These are phyloP conservation scores for Beta macrorhiza DNA, from an alignment of 179 eudicot species.

Conservation along the genomic window DNA sequence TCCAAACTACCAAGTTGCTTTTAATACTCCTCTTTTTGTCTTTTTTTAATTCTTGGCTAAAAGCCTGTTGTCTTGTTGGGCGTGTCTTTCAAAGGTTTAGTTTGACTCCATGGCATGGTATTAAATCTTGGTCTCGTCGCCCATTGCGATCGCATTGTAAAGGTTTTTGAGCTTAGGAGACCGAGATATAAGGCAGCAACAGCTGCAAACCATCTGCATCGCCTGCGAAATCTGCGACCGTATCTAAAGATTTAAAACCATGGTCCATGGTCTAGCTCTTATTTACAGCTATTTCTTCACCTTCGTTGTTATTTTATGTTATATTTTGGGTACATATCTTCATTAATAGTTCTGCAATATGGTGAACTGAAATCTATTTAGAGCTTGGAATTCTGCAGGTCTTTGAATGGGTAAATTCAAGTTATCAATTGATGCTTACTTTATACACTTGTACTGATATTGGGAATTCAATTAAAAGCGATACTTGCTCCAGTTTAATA, in stretches of 20 bases:
- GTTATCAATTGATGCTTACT: not conserved
- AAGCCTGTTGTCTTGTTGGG: not conserved
- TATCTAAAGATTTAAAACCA: no score
- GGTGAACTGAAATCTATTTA: not conserved
- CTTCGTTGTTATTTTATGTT: not conserved
- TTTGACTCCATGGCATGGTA: not conserved
- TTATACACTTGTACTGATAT: not conserved
- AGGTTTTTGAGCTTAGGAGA: no score
- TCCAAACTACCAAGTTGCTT: not conserved
- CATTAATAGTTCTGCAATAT: not conserved
- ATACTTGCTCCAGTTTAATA: not conserved
- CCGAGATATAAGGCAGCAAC: no score
- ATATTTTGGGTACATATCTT: not conserved
- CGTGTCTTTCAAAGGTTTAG: not conserved
- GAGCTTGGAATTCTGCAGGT: not conserved
- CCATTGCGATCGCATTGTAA: no score
- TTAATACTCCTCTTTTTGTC: no score
- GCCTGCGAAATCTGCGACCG: no score
- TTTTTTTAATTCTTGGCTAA: not conserved
- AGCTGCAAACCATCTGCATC: no score
- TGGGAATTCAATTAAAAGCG: not conserved
- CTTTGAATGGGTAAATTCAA: no score
- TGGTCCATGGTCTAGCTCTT: no score
- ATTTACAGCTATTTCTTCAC: not conserved
- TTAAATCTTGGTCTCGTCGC: no score